A percentile compares a stretch with the other conserved stretches of the same genome.
Conservation (phyloP, 345 rosid genomes). For the Tarenaya hassleriana region DNA sequence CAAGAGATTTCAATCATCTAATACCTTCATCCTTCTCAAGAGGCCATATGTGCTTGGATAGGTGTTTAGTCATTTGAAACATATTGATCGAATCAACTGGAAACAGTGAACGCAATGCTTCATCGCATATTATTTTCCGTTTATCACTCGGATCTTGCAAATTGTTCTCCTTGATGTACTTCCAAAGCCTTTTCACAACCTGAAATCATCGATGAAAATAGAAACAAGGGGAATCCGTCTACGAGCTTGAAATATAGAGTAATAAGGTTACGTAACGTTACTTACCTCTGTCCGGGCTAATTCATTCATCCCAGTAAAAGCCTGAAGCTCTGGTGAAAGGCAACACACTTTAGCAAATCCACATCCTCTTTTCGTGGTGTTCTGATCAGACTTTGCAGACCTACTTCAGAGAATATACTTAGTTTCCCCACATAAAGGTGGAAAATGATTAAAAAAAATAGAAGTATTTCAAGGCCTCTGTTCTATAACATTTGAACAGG, state of each 20-base stretch:
- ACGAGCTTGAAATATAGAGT: not conserved
- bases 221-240: not conserved
- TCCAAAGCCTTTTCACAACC: conserved; percentile 63
- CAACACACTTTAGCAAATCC: conserved; percentile 77
- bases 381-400: conserved; percentile 47
- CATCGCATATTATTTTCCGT: conserved; percentile 49
- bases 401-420: conserved; percentile 30
- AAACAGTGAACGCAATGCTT: conserved; percentile 41
- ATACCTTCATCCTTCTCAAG: conserved; percentile 38
- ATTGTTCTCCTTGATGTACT: conserved; percentile 43
- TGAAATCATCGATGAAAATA: conserved; percentile 23
- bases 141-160: conserved; percentile 58
- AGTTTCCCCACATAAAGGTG: conserved; percentile 9
- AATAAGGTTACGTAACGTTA: conserved; percentile 12
- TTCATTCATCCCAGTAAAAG: conserved; percentile 50
- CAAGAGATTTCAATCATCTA: conserved; percentile 8
- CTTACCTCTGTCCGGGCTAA: conserved; percentile 87
- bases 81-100: conserved; percentile 45
- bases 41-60: conserved; percentile 59
- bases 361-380: conserved; percentile 70
- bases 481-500: too few relatives aligned
- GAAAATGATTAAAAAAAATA: not conserved
- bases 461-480: not conserved
- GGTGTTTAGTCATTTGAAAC: conserved; percentile 60
- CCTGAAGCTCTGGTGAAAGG: conserved; percentile 79